Evolutionary conservation across 1,284 basidiomycete genomes (phyloP), one percentile per base, ranked within the genome.

Genomic region (Rhodotorula sp.): DNA sequence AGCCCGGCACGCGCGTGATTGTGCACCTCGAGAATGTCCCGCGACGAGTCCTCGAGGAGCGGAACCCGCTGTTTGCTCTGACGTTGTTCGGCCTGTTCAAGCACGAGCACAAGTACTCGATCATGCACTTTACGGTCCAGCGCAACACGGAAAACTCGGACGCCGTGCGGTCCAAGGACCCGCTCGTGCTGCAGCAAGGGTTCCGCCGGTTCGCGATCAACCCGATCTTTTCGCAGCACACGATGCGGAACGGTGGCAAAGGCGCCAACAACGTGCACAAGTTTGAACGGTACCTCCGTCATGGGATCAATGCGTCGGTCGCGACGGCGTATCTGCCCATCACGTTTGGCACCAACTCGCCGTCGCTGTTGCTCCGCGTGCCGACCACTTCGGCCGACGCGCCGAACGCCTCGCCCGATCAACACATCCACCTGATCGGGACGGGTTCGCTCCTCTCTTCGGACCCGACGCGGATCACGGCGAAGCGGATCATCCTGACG

Each of bases 231-330:
- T 95, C 92, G 74, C 93, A 97, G 79, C 93, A 95, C 78, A 89
- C 90, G 6, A 68, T 74, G 26, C 87, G 90, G 28, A 93, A 93
- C 16, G 92, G 93, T 14, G 91, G 90, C 10, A 92, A 90, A 79
- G 93, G 93, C 14, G 84, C 88, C 55, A 99, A 99, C 84, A 97
- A 98, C 77, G 93, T 97, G 2, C 95, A 99, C 85, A 99, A 97
- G 80, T 97, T 92, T 70, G 93, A 98, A 81, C 87, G 91, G n/a
- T 99, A 89, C 83, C 84, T 99, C 38, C 87, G 90, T 54, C 92
- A 91, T 77, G 76, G 74, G 23, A 75, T 78, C 49, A 69, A 84
- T 48, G 92, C 93, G 2, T 86, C 85, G 62, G 89, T 97, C 26
- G 92, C 90, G 1, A 95, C 93, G 4, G 87, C 89, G 1, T 98